Evolutionary conservation across 2,329 filamentous ascomycete genomes (phyloP), one percentile per base, ranked within the genome.

Genomic region (Calonectria crousiana): DNA sequence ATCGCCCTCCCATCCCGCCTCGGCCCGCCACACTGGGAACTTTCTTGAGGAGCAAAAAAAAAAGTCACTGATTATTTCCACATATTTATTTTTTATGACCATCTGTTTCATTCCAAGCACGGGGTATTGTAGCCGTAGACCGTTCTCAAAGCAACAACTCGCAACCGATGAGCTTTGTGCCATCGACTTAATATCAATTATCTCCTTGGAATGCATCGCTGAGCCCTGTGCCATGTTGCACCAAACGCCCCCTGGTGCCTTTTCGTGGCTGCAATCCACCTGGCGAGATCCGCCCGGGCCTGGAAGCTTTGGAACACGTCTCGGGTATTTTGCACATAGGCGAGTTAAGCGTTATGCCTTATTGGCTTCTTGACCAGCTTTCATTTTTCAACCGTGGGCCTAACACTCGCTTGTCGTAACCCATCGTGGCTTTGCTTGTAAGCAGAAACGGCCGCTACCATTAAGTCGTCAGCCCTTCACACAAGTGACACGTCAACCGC

Each of bases 401-500:
- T 34, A 69, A 41, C 23, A 28, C 23, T 62, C 56, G 56, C 56
- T 62, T 62, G 56, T 23, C 23, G 56, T 62, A 62, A 62, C 56
- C 34, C 36, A 28, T 62, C 56, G 56, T 62, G 52, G 60, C 52
- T 36, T 73, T 67, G 71, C 71, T 70, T 70, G 60, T 66, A 53
- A 67, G 56, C 66, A 53, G 60, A 69, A 71, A 71, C 72, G 62
- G 64, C 68, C 62, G 62, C 72, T 71, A 67, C 68, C 38, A 47
- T 62, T 65, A 53, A 52, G 36, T 32, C 23, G 56, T 36, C 65
- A 68, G 36, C 64, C 66, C 67, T 67, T 69, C 56, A 64, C 73
- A 73, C 73, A 73, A 64, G 67, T 71, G 62, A 65, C 70, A 71
- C 69, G 69, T 73, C 72, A 74, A 73, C 65, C 62, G 23, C 51